Base-by-base conservation (phyloP, 108 stramenopile genomes). In the Cyclotella choctawhatcheeana region DNA sequence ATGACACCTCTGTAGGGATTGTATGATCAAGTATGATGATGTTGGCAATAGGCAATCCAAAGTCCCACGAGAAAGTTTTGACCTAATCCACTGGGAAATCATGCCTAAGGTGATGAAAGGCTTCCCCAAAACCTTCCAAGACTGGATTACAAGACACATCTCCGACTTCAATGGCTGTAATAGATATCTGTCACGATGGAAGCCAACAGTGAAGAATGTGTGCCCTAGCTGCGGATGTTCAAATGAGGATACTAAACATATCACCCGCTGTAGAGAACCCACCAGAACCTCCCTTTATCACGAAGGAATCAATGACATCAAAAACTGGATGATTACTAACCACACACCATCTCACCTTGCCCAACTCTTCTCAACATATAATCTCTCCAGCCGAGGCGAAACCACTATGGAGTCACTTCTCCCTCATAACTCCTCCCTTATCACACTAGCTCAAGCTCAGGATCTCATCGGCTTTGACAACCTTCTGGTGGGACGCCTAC, bases 341-440 rank as follows among this genome's bases (percentile, higher is more conserved):
- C 48, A 50, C 48, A 50, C 48, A 18, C 48, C 48, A 16, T n/a
- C 48, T 20, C 16, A 50, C 48, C 8, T 50, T 4, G 4, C 48
- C 48, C 8, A 50, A 4, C 48, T 50, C 13, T 50, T n/a, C 48
- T 4, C 48, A n/a, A n/a, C 8, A 20, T 50, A 50, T 12, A n/a
- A n/a, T 43, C 48, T 50, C 4, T n/a, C 8, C 48, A n/a, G 48
- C 18, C 48, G 17, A 50, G 48, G 48, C 7, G 8, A 8, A 4
- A 50, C n/a, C 18, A 50, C 48, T n/a, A 50, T 50, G 17, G n/a
- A 8, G n/a, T 50, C 48, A 8, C 48, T 50, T 20, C 48, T 50
- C n/a, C n/a, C 48, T n/a, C 48, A 8, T 4, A n/a, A 50, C 48
- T 50, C 48, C 13, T n/a, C 48, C 8, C 18, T 50, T n/a, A 4